Base-by-base conservation (phyloP, 129 eudicot genomes). In the Smallanthus sonchifolius region DNA sequence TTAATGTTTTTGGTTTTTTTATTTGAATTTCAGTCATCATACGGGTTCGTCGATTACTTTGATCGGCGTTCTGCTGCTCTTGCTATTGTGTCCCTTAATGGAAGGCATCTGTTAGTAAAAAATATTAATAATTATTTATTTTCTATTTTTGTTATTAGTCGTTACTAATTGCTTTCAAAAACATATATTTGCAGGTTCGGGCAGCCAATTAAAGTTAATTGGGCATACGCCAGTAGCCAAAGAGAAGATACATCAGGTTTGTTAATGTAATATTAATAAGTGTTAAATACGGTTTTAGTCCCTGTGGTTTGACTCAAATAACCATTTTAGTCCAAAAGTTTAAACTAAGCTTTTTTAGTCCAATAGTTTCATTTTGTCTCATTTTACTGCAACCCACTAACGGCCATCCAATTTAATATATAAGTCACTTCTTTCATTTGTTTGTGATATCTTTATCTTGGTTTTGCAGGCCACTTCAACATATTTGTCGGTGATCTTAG, bases 401-500 rank as follows among this genome's bases (percentile, higher is more conserved):
- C n/a, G n/a, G n/a, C n/a, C n/a, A n/a, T n/a, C n/a, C n/a, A n/a
- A 24, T 24, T 24, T 24, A 24, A 36, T 63, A 3, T 17, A 30
- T 8, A 11, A 13, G 51, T 38, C 16, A 51, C 43, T 49, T 7
- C 0, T 45, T 47, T 28, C 13, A 36, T 62, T 62, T 36, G 45
- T 62, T 62, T 35, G 13, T 51, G 64, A 75, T 35, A 42, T 28
- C 17, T 35, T 63, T 70, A 16, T 28, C 37, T 77, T 47, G 14
- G 8, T 75, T 65, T 65, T 82, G 57, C 75, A 94, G 99, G 84
- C 24, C 99, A 95, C 79, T 91, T 89, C 73, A 91, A 95, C 82
- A 82, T 95, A 66, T 95, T 95, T 88, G 99, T 95, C 30, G 99
- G 99, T 54, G 99, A 95, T 76, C 93, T 95, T 62, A 91, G 99